phyloP scores from a whole-genome alignment of 2,329 filamentous ascomycete genomes.

The Penicillium brevicompactum region DNA sequence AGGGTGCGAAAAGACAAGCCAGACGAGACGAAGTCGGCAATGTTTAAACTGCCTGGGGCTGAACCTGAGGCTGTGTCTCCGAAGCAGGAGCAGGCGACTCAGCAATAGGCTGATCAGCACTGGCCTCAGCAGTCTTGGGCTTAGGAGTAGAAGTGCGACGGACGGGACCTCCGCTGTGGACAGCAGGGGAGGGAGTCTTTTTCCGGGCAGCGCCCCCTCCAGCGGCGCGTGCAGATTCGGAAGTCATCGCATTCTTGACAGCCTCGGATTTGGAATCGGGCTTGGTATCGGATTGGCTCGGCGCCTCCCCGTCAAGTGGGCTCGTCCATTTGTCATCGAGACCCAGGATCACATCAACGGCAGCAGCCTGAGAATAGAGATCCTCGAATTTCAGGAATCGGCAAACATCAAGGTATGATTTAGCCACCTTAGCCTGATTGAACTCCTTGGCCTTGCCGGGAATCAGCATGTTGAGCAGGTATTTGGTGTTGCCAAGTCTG shows the following conservation, averaged over 20 bases:
- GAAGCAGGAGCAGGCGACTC: slow-evolving; percentile 24
- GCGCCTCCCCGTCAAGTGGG: slow-evolving; percentile 11
- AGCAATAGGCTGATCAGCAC: slow-evolving; percentile 13
- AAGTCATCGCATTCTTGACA: slow-evolving; percentile 36
- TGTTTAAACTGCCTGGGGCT: slow-evolving; percentile 23
- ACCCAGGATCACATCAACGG: slow-evolving; percentile 63
- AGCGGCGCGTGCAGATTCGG: slow-evolving; percentile 38
- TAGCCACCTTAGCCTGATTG: slow-evolving; percentile 63
- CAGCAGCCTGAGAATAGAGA: slow-evolving; percentile 64
- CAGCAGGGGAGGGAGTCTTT: slow-evolving; percentile 25
- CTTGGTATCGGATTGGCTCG: background rate
- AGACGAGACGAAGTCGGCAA: background rate
- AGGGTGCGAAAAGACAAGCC: background rate
- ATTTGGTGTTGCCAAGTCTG: slow-evolving; percentile 91
- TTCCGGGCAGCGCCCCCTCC: slow-evolving; percentile 30
- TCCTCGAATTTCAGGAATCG: slow-evolving; percentile 65
- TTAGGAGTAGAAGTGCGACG: slow-evolving; percentile 36
- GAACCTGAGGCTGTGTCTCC: slow-evolving; percentile 15
- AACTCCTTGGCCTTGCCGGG: slow-evolving; percentile 73
- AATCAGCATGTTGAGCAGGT: slow-evolving; percentile 79
- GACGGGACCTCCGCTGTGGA: slow-evolving; percentile 34
- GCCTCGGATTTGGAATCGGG: slow-evolving; percentile 23
- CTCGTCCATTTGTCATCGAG: slow-evolving; percentile 29
- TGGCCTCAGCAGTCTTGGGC: slow-evolving; percentile 23
- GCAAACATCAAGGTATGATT: slow-evolving; percentile 72